Base-by-base conservation (phyloP, 202 grass and related monocot species). In the Panicum virgatum region DNA sequence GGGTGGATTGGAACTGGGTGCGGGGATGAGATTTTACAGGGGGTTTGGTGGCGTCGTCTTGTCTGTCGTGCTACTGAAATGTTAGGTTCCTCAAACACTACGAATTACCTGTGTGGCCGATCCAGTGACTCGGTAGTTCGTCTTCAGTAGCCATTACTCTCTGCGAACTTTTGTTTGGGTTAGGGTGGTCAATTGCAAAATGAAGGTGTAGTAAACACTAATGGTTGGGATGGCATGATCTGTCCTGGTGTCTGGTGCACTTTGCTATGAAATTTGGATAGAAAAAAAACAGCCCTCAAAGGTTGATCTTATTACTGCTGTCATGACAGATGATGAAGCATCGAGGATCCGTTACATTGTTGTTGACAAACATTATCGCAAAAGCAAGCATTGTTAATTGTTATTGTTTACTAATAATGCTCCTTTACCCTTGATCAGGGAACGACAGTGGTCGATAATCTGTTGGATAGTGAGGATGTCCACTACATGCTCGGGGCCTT, bases 401-500 rank as follows among this genome's bases (percentile, higher is more conserved):
- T 75, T 15, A 13, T 22, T 45, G 23, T 32, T 40, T 50, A 58
- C 38, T 9, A 57, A 18, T 30, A 51, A 30, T 66, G 47, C 2
- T 34, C 63, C 12, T 9, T 15, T 68, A 58, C 39, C 42, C 78
- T 87, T 68, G 52, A 5, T 80, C 38, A 99, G 97, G 97, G 93
- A 67, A 99, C 93, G 10, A 99, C 97, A 18, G 85, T 94, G 19
- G 87, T 99, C 7, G 96, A 99, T 75, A 99, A 99, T 77, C 84
- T 99, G 81, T 84, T 99, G 75, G 83, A 88, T 72, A 99, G 96
- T 29, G 96, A 99, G 67, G 97, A 99, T 60, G 88, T 99, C 44
- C 89, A 92, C 80, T 99, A 99, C 83, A 99, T 99, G 97, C 97
- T 99, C 9, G 97, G 83, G 87, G 97, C 97, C 38, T 79, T 99